phyloP scores from a whole-genome alignment of 345 rosid genomes.

The Rhizophora apiculata region DNA sequence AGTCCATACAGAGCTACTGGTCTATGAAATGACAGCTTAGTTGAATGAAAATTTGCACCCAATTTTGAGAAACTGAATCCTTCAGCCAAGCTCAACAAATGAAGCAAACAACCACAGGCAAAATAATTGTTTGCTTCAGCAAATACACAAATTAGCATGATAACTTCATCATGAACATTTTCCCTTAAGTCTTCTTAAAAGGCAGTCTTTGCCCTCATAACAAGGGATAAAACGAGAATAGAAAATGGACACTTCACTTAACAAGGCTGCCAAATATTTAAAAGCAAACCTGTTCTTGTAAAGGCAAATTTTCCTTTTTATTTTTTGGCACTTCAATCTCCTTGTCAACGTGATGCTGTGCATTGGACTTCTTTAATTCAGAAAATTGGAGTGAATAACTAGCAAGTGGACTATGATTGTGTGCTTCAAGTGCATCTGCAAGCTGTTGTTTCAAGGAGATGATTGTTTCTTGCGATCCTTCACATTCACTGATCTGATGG shows the following conservation, averaged over 20 bases:
- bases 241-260: not conserved
- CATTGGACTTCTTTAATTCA: slow-evolving; percentile 34
- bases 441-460: slow-evolving; percentile 71
- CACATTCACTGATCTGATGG: slow-evolving; percentile 69
- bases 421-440: slow-evolving; percentile 51
- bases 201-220: not conserved
- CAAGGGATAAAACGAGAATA: not conserved
- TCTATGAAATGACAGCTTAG: not conserved
- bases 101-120: too few relatives aligned
- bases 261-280: slow-evolving; percentile 13
- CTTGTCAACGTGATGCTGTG: slow-evolving; percentile 28
- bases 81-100: too few relatives aligned
- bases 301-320: slow-evolving; percentile 30
- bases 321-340: slow-evolving; percentile 31
- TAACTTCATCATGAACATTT: not conserved
- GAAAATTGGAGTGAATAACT: slow-evolving; percentile 38
- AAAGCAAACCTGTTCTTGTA: slow-evolving; percentile 48
- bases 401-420: slow-evolving; percentile 32
- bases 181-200: not conserved
- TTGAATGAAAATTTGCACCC: not conserved
- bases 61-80: too few relatives aligned
- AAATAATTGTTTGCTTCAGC: too few relatives aligned
- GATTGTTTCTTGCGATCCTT: slow-evolving; percentile 61
- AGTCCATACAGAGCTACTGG: not conserved
- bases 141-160: not conserved